phyloP scores from a whole-genome alignment of 345 rosid species.

The Firmiana major region DNA sequence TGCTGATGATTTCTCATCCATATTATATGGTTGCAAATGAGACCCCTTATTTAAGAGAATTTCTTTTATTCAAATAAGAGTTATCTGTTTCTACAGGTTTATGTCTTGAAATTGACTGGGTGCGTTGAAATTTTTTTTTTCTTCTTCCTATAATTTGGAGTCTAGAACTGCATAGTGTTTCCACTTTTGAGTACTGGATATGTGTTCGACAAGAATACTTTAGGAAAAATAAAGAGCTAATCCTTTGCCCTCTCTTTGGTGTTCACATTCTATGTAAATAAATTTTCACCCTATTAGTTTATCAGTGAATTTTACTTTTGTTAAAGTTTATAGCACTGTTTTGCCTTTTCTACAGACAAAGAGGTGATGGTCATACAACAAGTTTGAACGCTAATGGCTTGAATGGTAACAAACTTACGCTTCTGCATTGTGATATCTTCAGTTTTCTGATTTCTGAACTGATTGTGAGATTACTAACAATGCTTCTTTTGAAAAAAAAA shows the following conservation, averaged over 20 bases:
- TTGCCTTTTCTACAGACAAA: conserved; percentile 53
- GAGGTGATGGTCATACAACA: conserved; percentile 43
- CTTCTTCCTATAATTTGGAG: not conserved
- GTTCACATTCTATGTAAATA: not conserved
- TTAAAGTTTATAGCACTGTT: conserved; percentile 9
- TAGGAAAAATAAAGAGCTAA: not conserved
- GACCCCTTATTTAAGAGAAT: not conserved
- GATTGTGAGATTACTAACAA: conserved; percentile 35
- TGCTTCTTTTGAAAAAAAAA: conserved; percentile 41
- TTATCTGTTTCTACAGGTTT: not conserved
- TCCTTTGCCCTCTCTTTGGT: not conserved
- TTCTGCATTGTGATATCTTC: conserved; percentile 1
- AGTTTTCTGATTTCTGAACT: conserved; percentile 22
- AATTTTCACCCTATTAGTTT: not conserved
- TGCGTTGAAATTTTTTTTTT: not conserved
- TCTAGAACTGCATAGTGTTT: not conserved
- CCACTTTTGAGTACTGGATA: not conserved
- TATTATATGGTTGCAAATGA: not conserved
- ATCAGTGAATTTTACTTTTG: not conserved
- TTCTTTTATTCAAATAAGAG: not conserved
- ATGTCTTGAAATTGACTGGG: not conserved
- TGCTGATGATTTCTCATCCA: not conserved
- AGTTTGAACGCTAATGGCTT: conserved; percentile 36
- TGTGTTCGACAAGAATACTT: not conserved
- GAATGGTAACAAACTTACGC: conserved; percentile 39